Evolutionary conservation across 495 filamentous ascomycete species (phyloP).

Genomic region (Xylaria palmicola): DNA sequence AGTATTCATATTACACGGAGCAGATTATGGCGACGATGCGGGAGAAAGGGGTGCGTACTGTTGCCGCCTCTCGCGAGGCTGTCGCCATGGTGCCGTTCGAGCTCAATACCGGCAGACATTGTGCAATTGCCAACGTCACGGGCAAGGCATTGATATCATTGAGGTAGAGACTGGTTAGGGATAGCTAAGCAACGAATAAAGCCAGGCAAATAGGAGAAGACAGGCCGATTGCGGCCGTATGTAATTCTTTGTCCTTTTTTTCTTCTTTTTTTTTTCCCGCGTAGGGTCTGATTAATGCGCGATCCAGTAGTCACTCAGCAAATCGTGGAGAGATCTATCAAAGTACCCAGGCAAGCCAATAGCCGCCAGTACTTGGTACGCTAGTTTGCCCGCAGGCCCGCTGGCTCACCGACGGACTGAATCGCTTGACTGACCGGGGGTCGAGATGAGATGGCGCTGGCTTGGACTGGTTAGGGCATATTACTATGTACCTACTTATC

Average conservation of each 20-base stretch:
- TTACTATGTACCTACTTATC: too few species aligned
- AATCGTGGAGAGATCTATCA: slow-evolving; percentile 13
- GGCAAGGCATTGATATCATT: not conserved
- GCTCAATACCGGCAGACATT: slow-evolving; percentile 8
- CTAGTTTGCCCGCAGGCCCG: not conserved
- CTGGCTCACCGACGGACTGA: not conserved
- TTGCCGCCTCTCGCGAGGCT: not conserved
- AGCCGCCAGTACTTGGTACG: too few species aligned
- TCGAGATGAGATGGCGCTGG: not conserved
- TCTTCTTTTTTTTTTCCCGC: not conserved
- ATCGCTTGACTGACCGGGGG: too few species aligned
- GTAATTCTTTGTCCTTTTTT: not conserved
- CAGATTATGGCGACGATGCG: too few species aligned
- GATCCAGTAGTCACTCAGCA: not conserved
- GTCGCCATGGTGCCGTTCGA: not conserved
- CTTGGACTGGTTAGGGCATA: not conserved
- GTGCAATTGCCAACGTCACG: not conserved
- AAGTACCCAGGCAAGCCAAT: slow-evolving; percentile 1
- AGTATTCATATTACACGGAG: too few species aligned
- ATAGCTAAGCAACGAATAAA: not conserved
- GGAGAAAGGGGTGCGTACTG: too few species aligned
- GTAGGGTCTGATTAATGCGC: not conserved
- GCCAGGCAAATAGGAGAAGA: not conserved
- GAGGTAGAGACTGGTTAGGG: too few species aligned
- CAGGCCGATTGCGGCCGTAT: not conserved